Base-by-base conservation (phyloP, 805 yeast genomes). In the Zygosaccharomyces siamensis region DNA sequence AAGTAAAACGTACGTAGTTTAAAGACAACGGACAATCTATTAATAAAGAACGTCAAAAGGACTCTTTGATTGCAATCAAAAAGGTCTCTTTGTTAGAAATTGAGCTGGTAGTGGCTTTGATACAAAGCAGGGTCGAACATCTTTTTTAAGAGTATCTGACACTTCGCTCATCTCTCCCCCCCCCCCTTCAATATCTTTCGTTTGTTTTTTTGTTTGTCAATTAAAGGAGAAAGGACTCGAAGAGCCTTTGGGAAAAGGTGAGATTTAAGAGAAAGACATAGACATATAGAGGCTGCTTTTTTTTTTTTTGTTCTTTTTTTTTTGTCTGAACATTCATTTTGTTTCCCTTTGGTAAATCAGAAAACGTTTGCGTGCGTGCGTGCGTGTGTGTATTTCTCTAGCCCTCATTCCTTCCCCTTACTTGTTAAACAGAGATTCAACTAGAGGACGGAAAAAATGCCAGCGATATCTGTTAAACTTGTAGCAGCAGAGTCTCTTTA, bases 401-500 rank as follows among this genome's bases (percentile, higher is more conserved):
- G 28, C 8, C 28, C 28, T 4, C 7, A 6, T 23, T 23, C 24
- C 24, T 23, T 14, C 42, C 42, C 42, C 42, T 39, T 39, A 16
- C 31, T 39, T 11, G 31, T 39, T 39, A 30, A 8, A 10, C 30
- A 41, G 27, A n/a, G 24, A 40, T 12, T 30, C 26, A 28, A 31
- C 28, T 16, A 30, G 27, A 21, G 26, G 28, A 20, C 14, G 24
- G 26, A 21, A 18, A 10, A 8, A 32, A 62, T 63, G 67, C 53
- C 63, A 5, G 54, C 66, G 5, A 76, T 83, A 56, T 76, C 76
- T 50, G 89, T 85, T 36, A 83, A 84, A 63, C 79, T 93, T 36
- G 92, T 93, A 39, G 98, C 97, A 12, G 97, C 98, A 11, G 99
- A 93, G 67, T 87, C 96, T 23, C 81, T 93, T 49, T 89, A 88